Evolutionary conservation across 352 stramenopile species (phyloP).

Genomic region (Thalassiosira mediterranea): DNA sequence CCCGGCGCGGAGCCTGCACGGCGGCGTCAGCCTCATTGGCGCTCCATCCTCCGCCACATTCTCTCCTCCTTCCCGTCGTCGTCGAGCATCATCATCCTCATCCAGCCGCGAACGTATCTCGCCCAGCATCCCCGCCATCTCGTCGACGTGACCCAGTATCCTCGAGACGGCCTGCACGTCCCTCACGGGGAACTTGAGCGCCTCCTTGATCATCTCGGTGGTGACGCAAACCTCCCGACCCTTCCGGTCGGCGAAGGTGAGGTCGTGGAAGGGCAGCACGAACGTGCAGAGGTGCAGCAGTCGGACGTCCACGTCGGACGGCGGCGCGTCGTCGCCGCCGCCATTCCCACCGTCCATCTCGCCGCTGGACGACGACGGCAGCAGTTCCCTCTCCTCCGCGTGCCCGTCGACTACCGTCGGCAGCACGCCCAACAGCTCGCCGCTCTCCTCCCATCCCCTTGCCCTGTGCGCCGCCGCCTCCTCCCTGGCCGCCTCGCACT

Average conservation of each 20-base stretch:
- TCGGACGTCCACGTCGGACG: slow-evolving; percentile 35
- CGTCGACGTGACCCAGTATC: slow-evolving; percentile 63
- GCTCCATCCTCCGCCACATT: slow-evolving; percentile 2
- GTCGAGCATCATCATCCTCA: too few relatives aligned
- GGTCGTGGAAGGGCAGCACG: slow-evolving; percentile 71
- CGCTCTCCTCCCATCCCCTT: slow-evolving; percentile 50
- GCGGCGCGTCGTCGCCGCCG: neutral
- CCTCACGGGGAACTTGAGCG: slow-evolving; percentile 78
- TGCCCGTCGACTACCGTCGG: slow-evolving; percentile 44
- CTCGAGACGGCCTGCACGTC: slow-evolving; percentile 60
- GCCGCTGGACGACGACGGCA: neutral
- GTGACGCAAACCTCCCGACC: slow-evolving; percentile 51
- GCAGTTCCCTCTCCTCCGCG: slow-evolving; percentile 31
- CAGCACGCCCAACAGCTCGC: slow-evolving; percentile 32
- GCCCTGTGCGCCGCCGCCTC: slow-evolving; percentile 38
- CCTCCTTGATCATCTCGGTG: slow-evolving; percentile 75
- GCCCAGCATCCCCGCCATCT: slow-evolving; percentile 60
- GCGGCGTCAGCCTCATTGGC: slow-evolving; percentile 5
- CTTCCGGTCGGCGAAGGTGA: slow-evolving; percentile 68
- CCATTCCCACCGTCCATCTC: neutral
- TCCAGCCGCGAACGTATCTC: slow-evolving; percentile 35
- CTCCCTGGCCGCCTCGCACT: slow-evolving; percentile 24
- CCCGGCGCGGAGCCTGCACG: slow-evolving; percentile 60
- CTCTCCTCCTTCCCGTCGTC: too few relatives aligned
- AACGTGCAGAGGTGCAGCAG: slow-evolving; percentile 69